Percentiles rank a stretch among this genome's conserved stretches.
Conservation (phyloP, 1,284 basidiomycete genomes). For the Butyriboletus appendiculatus region DNA sequence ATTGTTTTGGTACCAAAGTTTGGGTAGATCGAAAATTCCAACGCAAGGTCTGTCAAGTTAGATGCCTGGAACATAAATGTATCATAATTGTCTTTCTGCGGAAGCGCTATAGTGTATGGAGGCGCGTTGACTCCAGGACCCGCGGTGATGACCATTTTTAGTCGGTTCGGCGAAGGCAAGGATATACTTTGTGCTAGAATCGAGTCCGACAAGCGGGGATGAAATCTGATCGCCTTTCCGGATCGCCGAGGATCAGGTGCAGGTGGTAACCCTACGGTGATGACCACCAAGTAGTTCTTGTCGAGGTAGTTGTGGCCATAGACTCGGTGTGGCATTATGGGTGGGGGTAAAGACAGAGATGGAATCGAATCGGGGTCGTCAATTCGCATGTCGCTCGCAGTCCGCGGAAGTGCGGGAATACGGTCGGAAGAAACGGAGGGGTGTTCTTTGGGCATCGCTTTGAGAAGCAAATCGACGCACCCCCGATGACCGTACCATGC, state of each 20-base stretch:
- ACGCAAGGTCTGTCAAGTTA: conserved; percentile 65
- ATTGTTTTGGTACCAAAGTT: conserved; percentile 99
- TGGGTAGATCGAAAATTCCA: conserved; percentile 96
- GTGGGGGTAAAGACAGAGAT: conserved; percentile 91
- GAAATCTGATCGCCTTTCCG: conserved; percentile 56
- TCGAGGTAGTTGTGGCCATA: conserved; percentile 94
- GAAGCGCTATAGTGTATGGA: conserved; percentile 87
- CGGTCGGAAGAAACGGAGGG: conserved; percentile 11
- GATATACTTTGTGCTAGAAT: conserved; percentile 46
- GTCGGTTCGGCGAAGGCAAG: conserved; percentile 73
- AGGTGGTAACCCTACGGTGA: conserved; percentile 77
- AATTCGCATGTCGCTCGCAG: conserved; percentile 28
- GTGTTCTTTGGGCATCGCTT: conserved; percentile 38
- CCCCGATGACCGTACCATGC: conserved; percentile 95
- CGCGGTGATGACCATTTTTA: conserved; percentile 94
- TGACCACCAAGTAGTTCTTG: conserved; percentile 84
- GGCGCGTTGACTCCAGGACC: conserved; percentile 77
- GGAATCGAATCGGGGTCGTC: conserved; percentile 88
- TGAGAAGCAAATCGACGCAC: conserved; percentile 76
- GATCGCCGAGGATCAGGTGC: conserved; percentile 33
- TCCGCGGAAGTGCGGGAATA: conserved; percentile 15
- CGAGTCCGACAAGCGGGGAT: conserved; percentile 67
- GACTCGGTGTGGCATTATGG: conserved; percentile 94
- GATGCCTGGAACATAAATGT: conserved; percentile 88
- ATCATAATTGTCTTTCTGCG: conserved; percentile 79